Percentiles rank a stretch among this genome's conserved stretches.
Conservation (phyloP, 306 rosid species). For the Arachis hypogaea region DNA sequence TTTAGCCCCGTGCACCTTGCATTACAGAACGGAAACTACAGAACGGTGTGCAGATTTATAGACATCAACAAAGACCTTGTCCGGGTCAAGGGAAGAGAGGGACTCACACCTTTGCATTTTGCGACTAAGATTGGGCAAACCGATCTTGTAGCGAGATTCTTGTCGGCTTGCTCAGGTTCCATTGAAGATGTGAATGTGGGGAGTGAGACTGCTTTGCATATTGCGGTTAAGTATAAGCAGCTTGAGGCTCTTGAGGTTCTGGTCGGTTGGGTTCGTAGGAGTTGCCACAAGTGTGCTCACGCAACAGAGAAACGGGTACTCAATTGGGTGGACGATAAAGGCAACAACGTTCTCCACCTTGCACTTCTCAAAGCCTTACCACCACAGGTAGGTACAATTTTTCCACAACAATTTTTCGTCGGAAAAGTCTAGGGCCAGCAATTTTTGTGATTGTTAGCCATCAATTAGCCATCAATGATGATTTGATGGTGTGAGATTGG, state of each 20-base stretch:
- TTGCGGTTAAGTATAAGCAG: constrained; percentile 40
- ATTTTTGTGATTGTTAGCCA: no score
- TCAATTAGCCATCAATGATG: no score
- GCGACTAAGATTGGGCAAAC: constrained; percentile 32
- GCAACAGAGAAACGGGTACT: neutral
- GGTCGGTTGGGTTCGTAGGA: constrained; percentile 37
- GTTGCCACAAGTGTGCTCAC: neutral
- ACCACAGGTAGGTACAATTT: constrained; percentile 27
- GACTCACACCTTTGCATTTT: constrained; percentile 45
- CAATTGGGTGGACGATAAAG: constrained; percentile 39
- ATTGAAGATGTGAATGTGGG: constrained; percentile 41
- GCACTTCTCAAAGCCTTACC: constrained; percentile 28
- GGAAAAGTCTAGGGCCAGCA: no score
- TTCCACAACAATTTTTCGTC: no score
- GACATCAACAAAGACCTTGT: constrained; percentile 36
- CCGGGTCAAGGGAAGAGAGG: constrained; percentile 48
- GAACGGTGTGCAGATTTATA: constrained; percentile 22
- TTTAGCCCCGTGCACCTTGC: constrained; percentile 47
- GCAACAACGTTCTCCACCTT: constrained; percentile 48
- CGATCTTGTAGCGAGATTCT: constrained; percentile 39
- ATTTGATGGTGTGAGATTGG: no score
- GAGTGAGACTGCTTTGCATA: constrained; percentile 50
- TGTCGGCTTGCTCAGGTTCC: constrained; percentile 42
- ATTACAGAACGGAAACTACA: constrained; percentile 25
- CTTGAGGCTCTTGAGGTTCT: constrained; percentile 37